Base-by-base conservation (phyloP, 1,139 yeast genomes). In the Yarrowia galli region DNA sequence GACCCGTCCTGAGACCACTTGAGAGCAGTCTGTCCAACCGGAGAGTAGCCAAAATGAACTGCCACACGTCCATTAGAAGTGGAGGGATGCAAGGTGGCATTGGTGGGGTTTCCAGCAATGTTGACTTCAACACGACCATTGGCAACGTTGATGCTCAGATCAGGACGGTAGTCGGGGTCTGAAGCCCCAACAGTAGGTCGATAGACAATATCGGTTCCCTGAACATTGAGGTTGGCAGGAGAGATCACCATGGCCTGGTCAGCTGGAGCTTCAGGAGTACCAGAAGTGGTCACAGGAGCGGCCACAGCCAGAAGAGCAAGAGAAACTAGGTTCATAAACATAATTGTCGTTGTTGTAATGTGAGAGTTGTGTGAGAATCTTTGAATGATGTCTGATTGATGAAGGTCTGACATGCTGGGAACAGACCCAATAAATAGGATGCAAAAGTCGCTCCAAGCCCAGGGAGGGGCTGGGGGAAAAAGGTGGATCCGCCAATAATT, bases 341-440 rank as follows among this genome's bases (percentile, higher is more conserved):
- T n/a, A n/a, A n/a, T 53, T 5, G 18, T 51, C 28, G 53, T 48
- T 15, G 32, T 25, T 32, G 56, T 12, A 18, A 18, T 18, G 54
- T 51, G 35, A n/a, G 43, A 10, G 28, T 22, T 35, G n/a, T n/a
- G n/a, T n/a, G n/a, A n/a, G n/a, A n/a, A n/a, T n/a, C n/a, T n/a
- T n/a, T n/a, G n/a, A n/a, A n/a, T n/a, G n/a, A n/a, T n/a, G n/a
- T n/a, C n/a, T n/a, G 28, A 9, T 12, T 35, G 42, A 32, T 35
- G 56, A 20, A 6, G 28, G 56, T 51, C 42, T 51, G 40, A 25
- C 15, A 16, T n/a, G 36, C 22, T n/a, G 60, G 60, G 16, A 16
- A 38, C 60, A 53, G 36, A 25, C 61, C 28, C 46, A 54, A 54
- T 54, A 54, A 54, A 54, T 54, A 54, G 61, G 45, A 54, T 54